These are phyloP conservation scores for Exsudoporus floridanus DNA, from an alignment of 1,284 basidiomycete genomes.

Conservation along the genomic window DNA sequence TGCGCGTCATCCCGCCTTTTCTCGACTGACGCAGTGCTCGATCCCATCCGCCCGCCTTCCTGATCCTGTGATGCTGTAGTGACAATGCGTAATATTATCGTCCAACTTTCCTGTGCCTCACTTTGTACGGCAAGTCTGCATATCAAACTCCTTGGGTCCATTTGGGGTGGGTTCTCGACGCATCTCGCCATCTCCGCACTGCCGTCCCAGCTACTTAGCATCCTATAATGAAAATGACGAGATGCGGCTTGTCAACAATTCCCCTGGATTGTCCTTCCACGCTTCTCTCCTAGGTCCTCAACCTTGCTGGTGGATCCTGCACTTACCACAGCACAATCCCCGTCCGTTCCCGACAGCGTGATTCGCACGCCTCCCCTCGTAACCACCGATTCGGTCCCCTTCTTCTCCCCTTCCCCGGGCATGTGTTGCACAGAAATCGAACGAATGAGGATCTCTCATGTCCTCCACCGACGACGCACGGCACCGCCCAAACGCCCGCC, in stretches of 20 bases:
- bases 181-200: slow-evolving; percentile 30
- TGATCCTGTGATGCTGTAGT: slow-evolving; percentile 24
- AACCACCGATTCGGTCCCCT: slow-evolving; percentile 3
- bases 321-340: slow-evolving; percentile 22
- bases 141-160: slow-evolving; percentile 18
- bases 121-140: slow-evolving; percentile 14
- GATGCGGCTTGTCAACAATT: slow-evolving; percentile 17
- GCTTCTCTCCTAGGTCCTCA: slow-evolving; percentile 32
- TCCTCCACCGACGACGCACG: too few species aligned
- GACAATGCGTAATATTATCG: background rate
- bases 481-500: too few species aligned
- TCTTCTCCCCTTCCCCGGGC: slow-evolving; percentile 10
- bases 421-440: slow-evolving; percentile 17
- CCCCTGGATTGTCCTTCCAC: slow-evolving; percentile 27
- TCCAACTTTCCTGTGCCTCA: slow-evolving; percentile 19
- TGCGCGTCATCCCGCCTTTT: too few species aligned
- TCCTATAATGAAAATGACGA: slow-evolving; percentile 31
- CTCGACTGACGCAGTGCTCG: background rate
- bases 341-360: slow-evolving; percentile 13
- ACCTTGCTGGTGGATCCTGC: slow-evolving; percentile 27
- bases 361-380: slow-evolving; percentile 21
- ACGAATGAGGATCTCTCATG: slow-evolving; percentile 29
- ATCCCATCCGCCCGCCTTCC: slow-evolving; percentile 4
- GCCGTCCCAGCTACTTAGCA: slow-evolving; percentile 9
- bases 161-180: slow-evolving; percentile 11